These are phyloP conservation scores for Phalaenopsis hybrid DNA, from an alignment of 116 monocot species.

Conservation along the genomic window DNA sequence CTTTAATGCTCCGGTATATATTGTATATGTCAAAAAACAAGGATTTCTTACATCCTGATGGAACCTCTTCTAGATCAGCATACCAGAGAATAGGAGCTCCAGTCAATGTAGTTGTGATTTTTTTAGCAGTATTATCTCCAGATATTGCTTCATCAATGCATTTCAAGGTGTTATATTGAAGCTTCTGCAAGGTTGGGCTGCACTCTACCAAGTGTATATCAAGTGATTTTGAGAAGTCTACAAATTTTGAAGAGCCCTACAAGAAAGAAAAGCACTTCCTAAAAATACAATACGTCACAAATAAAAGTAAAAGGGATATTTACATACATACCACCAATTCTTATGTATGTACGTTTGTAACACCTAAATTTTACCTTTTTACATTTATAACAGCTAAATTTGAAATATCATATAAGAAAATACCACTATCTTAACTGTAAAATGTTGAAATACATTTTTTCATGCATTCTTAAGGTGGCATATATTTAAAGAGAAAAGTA, in stretches of 20 bases:
- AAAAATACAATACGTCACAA: not conserved
- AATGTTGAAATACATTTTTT: too few relatives aligned
- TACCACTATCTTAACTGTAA: too few relatives aligned
- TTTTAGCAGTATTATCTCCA: slow-evolving; percentile 17
- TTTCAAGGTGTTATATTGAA: slow-evolving; percentile 62
- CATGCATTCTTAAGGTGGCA: too few relatives aligned
- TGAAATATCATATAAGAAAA: too few relatives aligned
- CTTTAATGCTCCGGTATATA: not conserved
- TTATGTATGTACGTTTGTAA: too few relatives aligned
- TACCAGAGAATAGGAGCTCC: slow-evolving; percentile 65
- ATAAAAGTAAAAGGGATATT: too few relatives aligned
- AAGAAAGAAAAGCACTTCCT: slow-evolving; percentile 15
- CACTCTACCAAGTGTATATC: slow-evolving; percentile 85
- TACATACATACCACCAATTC: too few relatives aligned
- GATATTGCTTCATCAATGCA: slow-evolving; percentile 40
- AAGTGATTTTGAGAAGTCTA: slow-evolving; percentile 62
- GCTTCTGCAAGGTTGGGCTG: slow-evolving; percentile 67
- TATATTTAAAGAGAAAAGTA: too few relatives aligned
- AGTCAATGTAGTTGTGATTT: slow-evolving; percentile 33
- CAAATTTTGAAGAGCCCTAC: slow-evolving; percentile 81
- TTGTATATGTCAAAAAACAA: not conserved
- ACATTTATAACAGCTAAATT: too few relatives aligned
- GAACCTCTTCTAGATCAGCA: slow-evolving; percentile 67
- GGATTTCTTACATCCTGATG: slow-evolving; percentile 70
- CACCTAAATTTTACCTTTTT: too few relatives aligned